A percentile compares a stretch with the other conserved stretches of the same genome.
These are phyloP conservation scores for Terfezia boudieri DNA, from an alignment of 495 filamentous ascomycete genomes.

Conservation along the genomic window DNA sequence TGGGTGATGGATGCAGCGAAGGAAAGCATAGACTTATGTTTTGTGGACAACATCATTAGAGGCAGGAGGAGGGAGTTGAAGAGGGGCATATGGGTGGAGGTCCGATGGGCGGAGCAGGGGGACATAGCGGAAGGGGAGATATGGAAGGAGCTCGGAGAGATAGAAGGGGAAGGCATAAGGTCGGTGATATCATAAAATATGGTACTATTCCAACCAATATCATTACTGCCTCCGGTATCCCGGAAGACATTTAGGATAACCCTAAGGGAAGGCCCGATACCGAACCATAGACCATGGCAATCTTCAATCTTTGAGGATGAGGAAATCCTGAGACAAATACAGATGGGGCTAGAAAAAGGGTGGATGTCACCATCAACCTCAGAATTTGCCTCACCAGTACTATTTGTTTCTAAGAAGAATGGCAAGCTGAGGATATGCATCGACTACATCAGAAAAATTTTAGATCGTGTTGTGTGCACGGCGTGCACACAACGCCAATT, in stretches of 20 bases:
- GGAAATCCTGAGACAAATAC: neutral
- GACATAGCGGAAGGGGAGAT: neutral
- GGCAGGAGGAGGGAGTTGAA: neutral
- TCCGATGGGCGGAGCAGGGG: neutral
- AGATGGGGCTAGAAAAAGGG: neutral
- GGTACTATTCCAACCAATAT: neutral
- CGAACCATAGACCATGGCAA: neutral
- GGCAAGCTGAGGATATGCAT: conserved; percentile 24
- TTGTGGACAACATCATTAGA: neutral
- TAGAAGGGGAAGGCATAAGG: neutral
- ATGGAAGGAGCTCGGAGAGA: neutral
- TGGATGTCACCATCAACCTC: neutral
- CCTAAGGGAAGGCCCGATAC: too few species aligned
- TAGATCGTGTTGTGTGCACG: too few species aligned
- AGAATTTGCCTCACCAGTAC: conserved; percentile 14
- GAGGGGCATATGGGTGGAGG: neutral
- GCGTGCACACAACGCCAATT: too few species aligned
- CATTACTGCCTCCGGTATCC: neutral
- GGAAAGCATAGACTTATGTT: neutral
- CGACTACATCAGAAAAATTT: too few species aligned
- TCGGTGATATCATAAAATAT: neutral
- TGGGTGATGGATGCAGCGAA: neutral
- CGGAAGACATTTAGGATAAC: neutral
- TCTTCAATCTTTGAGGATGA: neutral
- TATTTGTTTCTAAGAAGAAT: conserved; percentile 21